Percentiles rank a stretch among this genome's conserved stretches.
Conservation (phyloP, 164 flowering plant genomes). For the Tetrastigma voinierianum region DNA sequence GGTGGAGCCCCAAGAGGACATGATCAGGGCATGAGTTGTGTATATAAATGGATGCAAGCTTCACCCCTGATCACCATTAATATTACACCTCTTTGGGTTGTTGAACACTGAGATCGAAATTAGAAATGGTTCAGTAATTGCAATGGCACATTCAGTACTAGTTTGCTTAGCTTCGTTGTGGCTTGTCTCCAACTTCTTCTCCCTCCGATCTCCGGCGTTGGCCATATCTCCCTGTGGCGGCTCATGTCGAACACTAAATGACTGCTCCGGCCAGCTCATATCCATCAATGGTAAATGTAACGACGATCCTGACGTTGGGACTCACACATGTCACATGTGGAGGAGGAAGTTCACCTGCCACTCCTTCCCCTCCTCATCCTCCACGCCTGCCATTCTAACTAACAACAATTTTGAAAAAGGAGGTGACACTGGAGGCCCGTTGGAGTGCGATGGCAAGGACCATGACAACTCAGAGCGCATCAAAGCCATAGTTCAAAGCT, state of each 20-base stretch:
- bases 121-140: no score
- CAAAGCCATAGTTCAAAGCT: no score
- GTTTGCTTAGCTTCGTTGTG: background rate
- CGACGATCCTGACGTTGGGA: slow-evolving; percentile 32
- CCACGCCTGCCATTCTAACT: slow-evolving; percentile 29
- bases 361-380: slow-evolving; percentile 6
- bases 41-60: no score
- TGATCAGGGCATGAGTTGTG: no score
- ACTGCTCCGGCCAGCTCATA: slow-evolving; percentile 36
- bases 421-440: slow-evolving; percentile 30
- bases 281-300: slow-evolving; percentile 35
- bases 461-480: slow-evolving; percentile 17
- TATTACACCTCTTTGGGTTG: no score
- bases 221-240: slow-evolving; percentile 32
- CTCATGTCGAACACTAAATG: slow-evolving; percentile 25
- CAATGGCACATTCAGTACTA: background rate
- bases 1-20: no score
- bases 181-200: background rate
- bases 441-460: slow-evolving; percentile 24
- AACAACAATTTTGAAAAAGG: slow-evolving; percentile 26
- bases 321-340: slow-evolving; percentile 13
- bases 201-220: background rate
- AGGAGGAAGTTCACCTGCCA: no score
- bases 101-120: no score
- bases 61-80: no score